These are phyloP conservation scores for Eragrostis curvula DNA, from an alignment of 176 grass and related monocot genomes.

Conservation along the genomic window DNA sequence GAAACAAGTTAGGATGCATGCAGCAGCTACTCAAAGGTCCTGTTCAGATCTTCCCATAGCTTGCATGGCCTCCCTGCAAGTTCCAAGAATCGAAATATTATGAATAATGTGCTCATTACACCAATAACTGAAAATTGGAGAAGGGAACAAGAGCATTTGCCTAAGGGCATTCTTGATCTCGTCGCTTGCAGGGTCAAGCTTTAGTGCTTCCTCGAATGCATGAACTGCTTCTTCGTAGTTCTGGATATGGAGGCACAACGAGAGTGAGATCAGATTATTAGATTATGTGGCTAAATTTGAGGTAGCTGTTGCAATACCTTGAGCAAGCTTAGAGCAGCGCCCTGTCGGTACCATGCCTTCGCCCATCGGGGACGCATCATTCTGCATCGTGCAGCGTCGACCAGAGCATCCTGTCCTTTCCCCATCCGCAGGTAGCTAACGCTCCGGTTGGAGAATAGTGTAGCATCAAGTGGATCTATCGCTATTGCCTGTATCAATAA, in stretches of 20 bases:
- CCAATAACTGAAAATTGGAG: too few relatives aligned
- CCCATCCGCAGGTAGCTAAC: neutral
- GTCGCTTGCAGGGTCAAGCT: conserved; percentile 41
- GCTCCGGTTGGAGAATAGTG: neutral
- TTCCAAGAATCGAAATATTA: too few relatives aligned
- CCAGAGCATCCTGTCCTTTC: neutral
- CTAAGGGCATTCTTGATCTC: too few relatives aligned
- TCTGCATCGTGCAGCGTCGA: neutral
- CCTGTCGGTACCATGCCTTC: conserved; percentile 15
- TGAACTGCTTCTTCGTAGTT: neutral
- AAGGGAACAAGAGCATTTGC: too few relatives aligned
- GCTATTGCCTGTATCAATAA: neutral
- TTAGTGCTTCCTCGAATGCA: conserved; percentile 17
- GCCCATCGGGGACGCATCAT: conserved; percentile 1
- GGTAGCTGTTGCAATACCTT: neutral
- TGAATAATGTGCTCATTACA: too few relatives aligned
- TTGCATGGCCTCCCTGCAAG: too few relatives aligned
- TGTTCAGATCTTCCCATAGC: too few relatives aligned
- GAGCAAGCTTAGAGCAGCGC: conserved; percentile 1
- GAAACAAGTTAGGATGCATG: too few relatives aligned
- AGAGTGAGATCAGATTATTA: neutral
- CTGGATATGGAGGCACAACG: neutral
- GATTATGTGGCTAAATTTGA: neutral
- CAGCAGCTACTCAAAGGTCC: too few relatives aligned
- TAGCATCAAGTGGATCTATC: neutral